Evolutionary conservation across 176 grass and related monocot species (phyloP).

Genomic region (Oryza glumipatula): DNA sequence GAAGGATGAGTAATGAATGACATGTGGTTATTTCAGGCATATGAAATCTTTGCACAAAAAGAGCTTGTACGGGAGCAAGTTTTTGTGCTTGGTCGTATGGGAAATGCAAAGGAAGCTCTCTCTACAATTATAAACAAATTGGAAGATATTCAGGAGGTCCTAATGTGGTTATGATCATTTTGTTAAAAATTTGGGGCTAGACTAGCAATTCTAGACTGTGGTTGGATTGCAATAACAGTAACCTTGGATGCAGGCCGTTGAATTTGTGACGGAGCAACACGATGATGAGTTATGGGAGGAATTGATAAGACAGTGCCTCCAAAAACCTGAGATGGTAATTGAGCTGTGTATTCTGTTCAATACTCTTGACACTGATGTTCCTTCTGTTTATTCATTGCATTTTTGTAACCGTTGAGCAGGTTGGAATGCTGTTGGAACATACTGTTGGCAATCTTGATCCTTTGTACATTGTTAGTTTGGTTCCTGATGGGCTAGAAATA

Average conservation of each 20-base stretch:
- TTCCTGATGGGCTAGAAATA: slow-evolving; percentile 98
- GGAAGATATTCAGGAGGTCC: slow-evolving; percentile 91
- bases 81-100: slow-evolving; percentile 94
- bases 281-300: slow-evolving; percentile 98
- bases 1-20: slow-evolving; percentile 37
- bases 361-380: slow-evolving; percentile 18
- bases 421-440: slow-evolving; percentile 96
- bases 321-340: slow-evolving; percentile 94
- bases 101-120: slow-evolving; percentile 97
- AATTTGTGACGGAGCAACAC: slow-evolving; percentile 91
- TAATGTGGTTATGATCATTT: slow-evolving; percentile 21
- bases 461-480: slow-evolving; percentile 92
- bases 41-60: slow-evolving; percentile 77
- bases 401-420: slow-evolving; percentile 59
- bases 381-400: slow-evolving; percentile 8
- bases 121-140: slow-evolving; percentile 90
- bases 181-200: slow-evolving; percentile 12
- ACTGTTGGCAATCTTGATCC: slow-evolving; percentile 98
- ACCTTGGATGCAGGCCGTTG: slow-evolving; percentile 78
- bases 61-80: slow-evolving; percentile 83
- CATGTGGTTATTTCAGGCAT: slow-evolving; percentile 75
- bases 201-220: slow-evolving; percentile 3
- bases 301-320: slow-evolving; percentile 84
- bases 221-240: slow-evolving; percentile 24
- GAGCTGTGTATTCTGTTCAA: slow-evolving; percentile 18